A percentile compares a stretch with the other conserved stretches of the same genome.
phyloP scores from a whole-genome alignment of 1,139 yeast species.

The Candida tunisiensis region DNA sequence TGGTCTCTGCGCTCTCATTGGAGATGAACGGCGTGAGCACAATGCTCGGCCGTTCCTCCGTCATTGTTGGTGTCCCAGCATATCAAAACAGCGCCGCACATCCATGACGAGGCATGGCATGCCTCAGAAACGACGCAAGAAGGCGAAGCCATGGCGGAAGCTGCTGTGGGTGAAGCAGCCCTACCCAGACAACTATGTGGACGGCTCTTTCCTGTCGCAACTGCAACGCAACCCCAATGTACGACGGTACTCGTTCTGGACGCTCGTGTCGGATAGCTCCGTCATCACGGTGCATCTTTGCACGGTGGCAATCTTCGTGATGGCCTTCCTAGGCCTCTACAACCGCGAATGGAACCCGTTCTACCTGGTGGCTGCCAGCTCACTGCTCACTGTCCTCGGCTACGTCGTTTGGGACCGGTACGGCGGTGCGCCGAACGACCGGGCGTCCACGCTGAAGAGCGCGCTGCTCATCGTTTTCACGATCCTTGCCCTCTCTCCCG shows the following conservation, averaged over 20 bases:
- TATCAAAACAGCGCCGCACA: no score
- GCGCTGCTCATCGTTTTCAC: slow-evolving; percentile 52
- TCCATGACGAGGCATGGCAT: no score
- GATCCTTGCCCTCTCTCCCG: slow-evolving; percentile 70
- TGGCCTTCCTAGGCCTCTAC: slow-evolving; percentile 39
- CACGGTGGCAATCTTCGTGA: slow-evolving; percentile 38
- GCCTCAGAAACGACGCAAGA: neutral
- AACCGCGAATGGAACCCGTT: slow-evolving; percentile 16
- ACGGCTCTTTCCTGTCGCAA: slow-evolving; percentile 59
- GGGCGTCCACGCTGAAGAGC: slow-evolving; percentile 33
- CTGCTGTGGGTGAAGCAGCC: slow-evolving; percentile 77
- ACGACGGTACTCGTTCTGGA: slow-evolving; percentile 44
- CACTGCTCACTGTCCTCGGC: slow-evolving; percentile 13
- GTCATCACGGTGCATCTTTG: slow-evolving; percentile 52
- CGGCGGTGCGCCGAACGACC: neutral
- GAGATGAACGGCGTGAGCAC: no score
- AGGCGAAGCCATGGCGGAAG: slow-evolving; percentile 47
- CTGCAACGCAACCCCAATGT: slow-evolving; percentile 66
- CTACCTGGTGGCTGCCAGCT: slow-evolving; percentile 14
- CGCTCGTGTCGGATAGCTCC: slow-evolving; percentile 50
- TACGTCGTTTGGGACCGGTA: neutral
- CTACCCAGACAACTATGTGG: slow-evolving; percentile 86
- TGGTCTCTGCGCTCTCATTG: no score
- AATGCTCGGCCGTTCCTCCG: no score
- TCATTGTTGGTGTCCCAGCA: no score